These are phyloP conservation scores for Syncephalis fuscata DNA, from an alignment of 371 early-diverging fungal species.

Conservation along the genomic window DNA sequence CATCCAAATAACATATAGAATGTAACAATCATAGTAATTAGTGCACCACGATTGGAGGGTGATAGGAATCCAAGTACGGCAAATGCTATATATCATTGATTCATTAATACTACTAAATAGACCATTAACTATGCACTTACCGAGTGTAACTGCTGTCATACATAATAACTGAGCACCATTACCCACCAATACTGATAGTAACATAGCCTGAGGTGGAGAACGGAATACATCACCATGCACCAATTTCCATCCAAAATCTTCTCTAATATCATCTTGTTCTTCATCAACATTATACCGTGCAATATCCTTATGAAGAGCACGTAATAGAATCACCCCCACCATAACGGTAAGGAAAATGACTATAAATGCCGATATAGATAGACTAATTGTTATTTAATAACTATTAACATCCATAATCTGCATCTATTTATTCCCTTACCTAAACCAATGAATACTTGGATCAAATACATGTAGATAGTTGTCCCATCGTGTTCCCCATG, in stretches of 20 bases:
- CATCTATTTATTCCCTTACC: conserved; percentile 95
- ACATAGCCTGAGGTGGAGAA: conserved; percentile 55
- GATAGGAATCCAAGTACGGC: conserved; percentile 93
- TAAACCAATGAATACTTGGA: conserved; percentile 2
- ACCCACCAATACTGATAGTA: conserved; percentile 76
- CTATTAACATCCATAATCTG: conserved; percentile 66
- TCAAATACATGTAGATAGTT: neutral
- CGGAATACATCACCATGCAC: conserved; percentile 88
- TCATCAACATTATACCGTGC: conserved; percentile 51
- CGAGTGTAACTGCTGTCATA: conserved; percentile 62
- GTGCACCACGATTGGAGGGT: conserved; percentile 85
- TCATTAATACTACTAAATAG: neutral
- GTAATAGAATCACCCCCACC: conserved; percentile 70
- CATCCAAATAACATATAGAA: conserved; percentile 78
- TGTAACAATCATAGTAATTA: conserved; percentile 75
- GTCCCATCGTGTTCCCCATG: neutral
- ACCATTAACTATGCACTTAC: conserved; percentile 7
- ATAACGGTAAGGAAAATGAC: conserved; percentile 78
- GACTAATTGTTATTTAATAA: conserved; percentile 57
- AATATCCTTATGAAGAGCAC: conserved; percentile 74
- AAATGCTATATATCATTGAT: conserved; percentile 33
- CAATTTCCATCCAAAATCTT: conserved; percentile 86
- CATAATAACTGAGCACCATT: conserved; percentile 79
- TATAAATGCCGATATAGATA: conserved; percentile 66
- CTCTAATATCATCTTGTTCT: conserved; percentile 54